Evolutionary conservation across 441 rosid species (phyloP), one percentile per base, ranked within the genome.

Genomic region (Erodium texanum): DNA sequence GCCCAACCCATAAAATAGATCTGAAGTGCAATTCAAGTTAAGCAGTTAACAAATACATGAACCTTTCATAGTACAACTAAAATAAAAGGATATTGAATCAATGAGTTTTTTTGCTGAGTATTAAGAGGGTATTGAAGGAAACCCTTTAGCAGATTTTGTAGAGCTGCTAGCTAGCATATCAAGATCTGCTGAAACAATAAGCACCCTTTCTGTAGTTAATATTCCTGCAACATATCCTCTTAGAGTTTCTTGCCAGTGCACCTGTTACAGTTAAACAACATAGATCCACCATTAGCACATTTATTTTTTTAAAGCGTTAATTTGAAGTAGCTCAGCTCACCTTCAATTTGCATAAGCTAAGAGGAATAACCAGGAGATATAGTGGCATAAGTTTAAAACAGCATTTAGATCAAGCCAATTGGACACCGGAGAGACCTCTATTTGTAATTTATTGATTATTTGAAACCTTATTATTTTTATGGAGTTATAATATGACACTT

Each of bases 1-100:
- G 97, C 59, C 99, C 99, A 82, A 90, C 82, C 99, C 99, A 95
- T 72, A 95, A 77, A 78, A 92, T 89, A 74, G 98, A 92, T 90
- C 97, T 92, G 69, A 81, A 89, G 97, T 90, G 78, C n/a, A n/a
- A n/a, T n/a, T n/a, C n/a, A 61, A 50, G 74, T 74, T 29, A 90
- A 95, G 97, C 72, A 32, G 72, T 69, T 64, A 75, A 73, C 79
- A 77, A 76, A 58, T 76, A 69, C 62, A n/a, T n/a, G n/a, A n/a
- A n/a, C n/a, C n/a, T n/a, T n/a, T n/a, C n/a, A n/a, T n/a, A n/a
- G n/a, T n/a, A n/a, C 58, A 41, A 54, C 63, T 32, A 19, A n/a
- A 5, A 50, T 16, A 63, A 32, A n/a, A 43, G 36, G 65, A 24
- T 62, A 62, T 79, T 62, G 38, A 58, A 63, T 67, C 36, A 65